Evolutionary conservation across 2,329 filamentous ascomycete genomes (phyloP), one percentile per base, ranked within the genome.

Genomic region (Trichoderma sp.): DNA sequence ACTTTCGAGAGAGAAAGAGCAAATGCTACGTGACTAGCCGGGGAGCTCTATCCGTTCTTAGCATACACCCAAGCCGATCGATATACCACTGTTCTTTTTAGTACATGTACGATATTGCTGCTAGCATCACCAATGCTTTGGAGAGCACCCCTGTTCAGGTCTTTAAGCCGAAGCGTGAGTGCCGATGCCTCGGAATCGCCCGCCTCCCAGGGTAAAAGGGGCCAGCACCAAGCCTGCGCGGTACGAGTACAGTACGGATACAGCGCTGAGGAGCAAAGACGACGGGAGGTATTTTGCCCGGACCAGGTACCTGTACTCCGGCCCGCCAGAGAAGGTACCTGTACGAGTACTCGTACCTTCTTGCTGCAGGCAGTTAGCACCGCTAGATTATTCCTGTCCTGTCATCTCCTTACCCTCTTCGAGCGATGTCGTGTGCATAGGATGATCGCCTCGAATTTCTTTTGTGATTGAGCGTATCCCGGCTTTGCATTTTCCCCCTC

Each of bases 121-220:
- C 45, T 68, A 45, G 11, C 38, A 31, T 29, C n/a, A 29, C 59
- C 24, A 64, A 24, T 38, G 38, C 38, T 35, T 27, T 72, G 38
- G 45, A 62, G 16, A 45, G 41, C 41, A 64, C 63, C 69, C 75
- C 69, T 74, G 75, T 41, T 45, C 38, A 71, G 50, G 74, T 63
- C 21, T 53, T n/a, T 64, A 67, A 68, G 62, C 45, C 56, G 65
- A 69, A 64, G 64, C 64, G 33, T 71, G 69, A 60, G 69, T 74
- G 75, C 75, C 69, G 69, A 63, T 76, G 65, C 62, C 69, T 76
- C 75, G 75, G 75, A 76, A 76, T 74, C 64, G 63, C 64, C 53
- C 69, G 74, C 16, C 56, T 18, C 29, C 75, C 41, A 76, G 45
- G 63, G 53, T 53, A 50, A 73, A 64, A 73, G 74, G 74, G 74